Percentiles rank a stretch among this genome's conserved stretches.
phyloP scores from a whole-genome alignment of 331 rosid species.

The Stylosanthes scabra region DNA sequence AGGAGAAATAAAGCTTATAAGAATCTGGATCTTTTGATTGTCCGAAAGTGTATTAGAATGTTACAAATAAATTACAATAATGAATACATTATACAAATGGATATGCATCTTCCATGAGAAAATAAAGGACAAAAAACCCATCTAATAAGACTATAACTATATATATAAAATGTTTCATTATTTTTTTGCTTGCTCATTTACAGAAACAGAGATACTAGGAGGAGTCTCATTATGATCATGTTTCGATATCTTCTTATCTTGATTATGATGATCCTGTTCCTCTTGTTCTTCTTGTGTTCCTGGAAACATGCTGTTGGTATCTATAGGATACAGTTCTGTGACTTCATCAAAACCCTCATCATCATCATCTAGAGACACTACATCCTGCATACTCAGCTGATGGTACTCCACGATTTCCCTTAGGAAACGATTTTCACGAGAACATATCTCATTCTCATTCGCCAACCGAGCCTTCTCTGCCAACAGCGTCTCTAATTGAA shows the following conservation, averaged over 20 bases:
- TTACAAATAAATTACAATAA: background rate
- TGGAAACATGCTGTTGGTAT: slow-evolving; percentile 43
- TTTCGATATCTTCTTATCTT: slow-evolving; percentile 7
- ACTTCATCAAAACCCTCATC: slow-evolving; percentile 66
- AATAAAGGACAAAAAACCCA: too few species aligned
- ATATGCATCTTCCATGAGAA: too few species aligned
- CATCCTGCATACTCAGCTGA: slow-evolving; percentile 83
- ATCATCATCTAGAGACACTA: slow-evolving; percentile 66
- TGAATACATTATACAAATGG: background rate
- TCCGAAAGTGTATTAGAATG: too few species aligned
- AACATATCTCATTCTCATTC: slow-evolving; percentile 71
- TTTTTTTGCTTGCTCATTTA: slow-evolving; percentile 42
- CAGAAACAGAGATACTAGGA: slow-evolving; percentile 28
- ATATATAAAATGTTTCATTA: slow-evolving; percentile 10
- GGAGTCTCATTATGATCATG: slow-evolving; percentile 26
- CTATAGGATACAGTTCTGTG: slow-evolving; percentile 66
- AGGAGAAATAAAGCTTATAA: background rate
- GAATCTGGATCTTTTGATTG: too few species aligned
- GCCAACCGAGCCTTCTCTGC: slow-evolving; percentile 92
- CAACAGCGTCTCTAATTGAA: slow-evolving; percentile 85
- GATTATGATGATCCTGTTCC: slow-evolving; percentile 12
- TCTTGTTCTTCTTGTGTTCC: slow-evolving; percentile 19
- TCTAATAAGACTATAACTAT: slow-evolving; percentile 21
- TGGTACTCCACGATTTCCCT: slow-evolving; percentile 94
- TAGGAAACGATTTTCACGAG: slow-evolving; percentile 86